These are phyloP conservation scores for Protea cynaroides DNA, from an alignment of 164 flowering plant species.

Conservation along the genomic window DNA sequence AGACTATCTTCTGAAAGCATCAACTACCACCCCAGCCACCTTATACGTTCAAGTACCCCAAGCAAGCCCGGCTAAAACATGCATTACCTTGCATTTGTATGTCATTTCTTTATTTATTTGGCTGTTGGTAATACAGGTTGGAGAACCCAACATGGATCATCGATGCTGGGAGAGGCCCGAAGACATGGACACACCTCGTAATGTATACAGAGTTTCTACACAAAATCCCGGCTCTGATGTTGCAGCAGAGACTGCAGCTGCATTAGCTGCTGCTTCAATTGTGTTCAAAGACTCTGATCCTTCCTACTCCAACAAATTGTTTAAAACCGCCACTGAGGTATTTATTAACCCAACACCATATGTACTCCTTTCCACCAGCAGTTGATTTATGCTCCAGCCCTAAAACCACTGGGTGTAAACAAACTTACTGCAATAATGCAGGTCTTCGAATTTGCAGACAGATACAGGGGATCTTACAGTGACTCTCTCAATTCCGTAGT, in stretches of 20 bases:
- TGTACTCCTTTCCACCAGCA: background rate
- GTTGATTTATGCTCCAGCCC: background rate
- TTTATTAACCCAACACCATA: conserved; percentile 1
- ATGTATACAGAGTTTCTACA: conserved; percentile 60
- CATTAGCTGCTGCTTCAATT: conserved; percentile 85
- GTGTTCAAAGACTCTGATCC: conserved; percentile 72
- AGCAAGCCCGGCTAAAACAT: conserved; percentile 2
- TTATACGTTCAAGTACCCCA: conserved; percentile 72
- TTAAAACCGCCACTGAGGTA: conserved; percentile 60
- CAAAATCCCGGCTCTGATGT: conserved; percentile 93
- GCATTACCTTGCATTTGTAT: no score
- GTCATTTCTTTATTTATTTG: no score
- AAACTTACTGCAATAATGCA: conserved; percentile 18
- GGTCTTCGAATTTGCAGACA: conserved; percentile 86
- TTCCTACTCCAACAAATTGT: conserved; percentile 58
- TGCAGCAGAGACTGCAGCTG: conserved; percentile 97
- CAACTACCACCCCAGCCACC: conserved; percentile 62
- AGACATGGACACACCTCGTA: conserved; percentile 91
- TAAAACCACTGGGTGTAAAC: background rate
- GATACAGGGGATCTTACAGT: conserved; percentile 78
- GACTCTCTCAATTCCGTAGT: conserved; percentile 66
- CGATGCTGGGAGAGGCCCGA: conserved; percentile 95
- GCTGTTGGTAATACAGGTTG: conserved; percentile 46
- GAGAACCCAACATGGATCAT: conserved; percentile 78
- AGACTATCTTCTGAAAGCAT: conserved; percentile 85